These are phyloP conservation scores for Dendrocalamus sinicus DNA, from an alignment of 176 grass and related monocot genomes.

Conservation along the genomic window DNA sequence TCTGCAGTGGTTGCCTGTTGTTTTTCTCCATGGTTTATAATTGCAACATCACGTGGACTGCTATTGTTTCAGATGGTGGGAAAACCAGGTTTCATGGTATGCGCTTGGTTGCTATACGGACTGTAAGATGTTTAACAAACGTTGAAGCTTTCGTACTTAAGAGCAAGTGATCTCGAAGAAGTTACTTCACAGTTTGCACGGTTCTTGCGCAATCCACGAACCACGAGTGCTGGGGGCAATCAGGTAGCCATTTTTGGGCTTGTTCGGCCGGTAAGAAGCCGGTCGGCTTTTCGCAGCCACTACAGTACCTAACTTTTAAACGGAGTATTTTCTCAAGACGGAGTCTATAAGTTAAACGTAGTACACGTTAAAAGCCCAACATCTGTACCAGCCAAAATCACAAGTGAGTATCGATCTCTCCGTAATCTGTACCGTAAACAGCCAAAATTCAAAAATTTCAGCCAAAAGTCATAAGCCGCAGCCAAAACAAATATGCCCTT, in stretches of 20 bases:
- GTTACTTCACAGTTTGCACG: slow-evolving; percentile 73
- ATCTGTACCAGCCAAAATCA: too few relatives aligned
- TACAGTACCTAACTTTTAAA: too few relatives aligned
- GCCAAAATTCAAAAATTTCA: too few relatives aligned
- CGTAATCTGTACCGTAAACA: too few relatives aligned
- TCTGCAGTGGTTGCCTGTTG: not conserved
- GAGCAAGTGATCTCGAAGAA: slow-evolving; percentile 84
- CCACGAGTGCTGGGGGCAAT: slow-evolving; percentile 78
- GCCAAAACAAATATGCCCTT: too few relatives aligned
- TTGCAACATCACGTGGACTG: not conserved
- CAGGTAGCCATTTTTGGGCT: slow-evolving; percentile 45
- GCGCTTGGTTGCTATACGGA: slow-evolving; percentile 81
- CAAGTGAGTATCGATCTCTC: too few relatives aligned
- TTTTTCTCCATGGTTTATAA: slow-evolving; percentile 22
- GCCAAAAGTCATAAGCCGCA: too few relatives aligned
- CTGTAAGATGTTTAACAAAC: slow-evolving; percentile 83
- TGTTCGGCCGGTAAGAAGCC: too few relatives aligned
- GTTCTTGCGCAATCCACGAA: slow-evolving; percentile 83
- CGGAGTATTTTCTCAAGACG: too few relatives aligned
- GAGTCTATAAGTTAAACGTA: too few relatives aligned
- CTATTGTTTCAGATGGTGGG: slow-evolving; percentile 65
- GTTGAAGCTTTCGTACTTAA: slow-evolving; percentile 91
- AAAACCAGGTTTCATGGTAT: slow-evolving; percentile 74
- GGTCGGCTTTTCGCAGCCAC: too few relatives aligned
- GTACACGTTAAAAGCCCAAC: too few relatives aligned